phyloP scores from a whole-genome alignment of 805 yeast species.

The Lipomyces sp. region DNA sequence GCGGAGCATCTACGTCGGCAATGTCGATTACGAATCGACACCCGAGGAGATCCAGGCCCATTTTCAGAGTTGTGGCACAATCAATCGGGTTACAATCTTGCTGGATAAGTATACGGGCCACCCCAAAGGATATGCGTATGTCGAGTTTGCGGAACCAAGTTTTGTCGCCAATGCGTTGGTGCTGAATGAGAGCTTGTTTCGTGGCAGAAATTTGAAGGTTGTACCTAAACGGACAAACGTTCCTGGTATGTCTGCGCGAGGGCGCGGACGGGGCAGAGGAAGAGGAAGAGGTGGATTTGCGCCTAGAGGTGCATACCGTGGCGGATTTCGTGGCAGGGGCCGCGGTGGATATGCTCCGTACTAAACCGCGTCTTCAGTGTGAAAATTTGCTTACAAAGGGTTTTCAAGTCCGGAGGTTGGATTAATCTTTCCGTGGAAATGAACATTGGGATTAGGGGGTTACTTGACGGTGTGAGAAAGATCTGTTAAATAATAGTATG shows the following conservation, averaged over 20 bases:
- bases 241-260: slow-evolving; percentile 65
- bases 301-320: slow-evolving; percentile 44
- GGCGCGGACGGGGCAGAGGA: slow-evolving; percentile 59
- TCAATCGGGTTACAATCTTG: slow-evolving; percentile 79
- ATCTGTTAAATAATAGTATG: neutral
- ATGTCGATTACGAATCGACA: slow-evolving; percentile 77
- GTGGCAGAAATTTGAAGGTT: slow-evolving; percentile 75
- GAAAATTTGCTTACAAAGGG: neutral
- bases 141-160: slow-evolving; percentile 76
- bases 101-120: slow-evolving; percentile 74
- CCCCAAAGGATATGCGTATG: slow-evolving; percentile 82
- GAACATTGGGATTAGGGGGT: neutral
- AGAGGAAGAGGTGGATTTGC: slow-evolving; percentile 45
- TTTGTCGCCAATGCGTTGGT: slow-evolving; percentile 67
- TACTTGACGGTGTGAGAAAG: neutral
- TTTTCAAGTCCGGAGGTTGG: neutral
- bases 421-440: neutral
- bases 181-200: slow-evolving; percentile 66
- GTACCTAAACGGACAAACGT: slow-evolving; percentile 78
- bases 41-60: slow-evolving; percentile 80
- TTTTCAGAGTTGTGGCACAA: slow-evolving; percentile 70
- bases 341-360: slow-evolving; percentile 56
- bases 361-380: slow-evolving; percentile 37
- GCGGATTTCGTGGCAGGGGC: slow-evolving; percentile 51
- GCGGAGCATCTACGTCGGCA: slow-evolving; percentile 79